Conservation (phyloP, 441 rosid species). For the Breynia disticha region DNA sequence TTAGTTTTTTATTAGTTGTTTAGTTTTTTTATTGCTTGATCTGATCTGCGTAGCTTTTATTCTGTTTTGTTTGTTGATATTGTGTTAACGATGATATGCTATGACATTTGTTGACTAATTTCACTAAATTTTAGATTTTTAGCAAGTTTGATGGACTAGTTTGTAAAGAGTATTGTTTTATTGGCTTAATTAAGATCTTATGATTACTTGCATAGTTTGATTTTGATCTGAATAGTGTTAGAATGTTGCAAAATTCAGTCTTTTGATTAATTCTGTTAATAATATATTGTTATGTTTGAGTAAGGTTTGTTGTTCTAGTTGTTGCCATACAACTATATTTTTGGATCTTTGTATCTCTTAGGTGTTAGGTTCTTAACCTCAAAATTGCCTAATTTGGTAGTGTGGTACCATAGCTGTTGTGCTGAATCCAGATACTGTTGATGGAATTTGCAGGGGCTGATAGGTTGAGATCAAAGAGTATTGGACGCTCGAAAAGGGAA, state of each 20-base stretch:
- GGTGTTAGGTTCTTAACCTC: slow-evolving; percentile 4
- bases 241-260: too few relatives aligned
- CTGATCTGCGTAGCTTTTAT: slow-evolving; percentile 31
- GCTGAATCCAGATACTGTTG: slow-evolving; percentile 11
- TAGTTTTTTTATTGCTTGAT: slow-evolving; percentile 18
- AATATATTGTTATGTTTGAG: background rate
- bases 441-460: slow-evolving; percentile 58
- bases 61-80: slow-evolving; percentile 6
- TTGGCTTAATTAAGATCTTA: slow-evolving; percentile 23
- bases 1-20: slow-evolving; percentile 4
- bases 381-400: slow-evolving; percentile 4
- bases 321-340: slow-evolving; percentile 4
- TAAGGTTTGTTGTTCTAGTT: background rate
- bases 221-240: too few relatives aligned
- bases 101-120: background rate
- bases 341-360: background rate
- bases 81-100: background rate
- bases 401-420: slow-evolving; percentile 5
- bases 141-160: slow-evolving; percentile 3
- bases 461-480: slow-evolving; percentile 55
- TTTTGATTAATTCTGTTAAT: too few relatives aligned
- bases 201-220: slow-evolving; percentile 10
- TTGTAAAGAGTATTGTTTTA: background rate
- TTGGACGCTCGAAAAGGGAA: slow-evolving; percentile 60
- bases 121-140: slow-evolving; percentile 4